Percentiles rank a stretch among this genome's conserved stretches.
Conservation (phyloP, 2,329 filamentous ascomycete species). For the Fragosphaeria purpurea region DNA sequence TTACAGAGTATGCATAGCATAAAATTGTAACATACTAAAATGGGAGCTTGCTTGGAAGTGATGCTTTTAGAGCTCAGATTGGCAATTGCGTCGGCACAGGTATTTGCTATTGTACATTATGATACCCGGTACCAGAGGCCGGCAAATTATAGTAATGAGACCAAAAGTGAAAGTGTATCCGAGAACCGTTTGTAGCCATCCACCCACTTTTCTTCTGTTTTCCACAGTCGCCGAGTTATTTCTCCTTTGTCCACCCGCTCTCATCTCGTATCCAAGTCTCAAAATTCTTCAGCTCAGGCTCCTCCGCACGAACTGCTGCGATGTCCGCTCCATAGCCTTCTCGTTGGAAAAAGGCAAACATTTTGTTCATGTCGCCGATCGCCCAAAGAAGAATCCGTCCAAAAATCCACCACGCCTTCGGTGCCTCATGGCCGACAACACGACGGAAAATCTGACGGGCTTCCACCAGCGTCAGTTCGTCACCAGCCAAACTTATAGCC, state of each 20-base stretch:
- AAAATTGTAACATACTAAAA: too few relatives aligned
- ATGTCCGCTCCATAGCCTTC: conserved; percentile 32
- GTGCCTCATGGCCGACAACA: conserved; percentile 18
- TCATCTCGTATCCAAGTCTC: conserved; percentile 28
- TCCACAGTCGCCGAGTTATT: not conserved
- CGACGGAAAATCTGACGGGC: conserved; percentile 19
- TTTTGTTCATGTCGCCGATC: conserved; percentile 21
- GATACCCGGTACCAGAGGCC: too few relatives aligned
- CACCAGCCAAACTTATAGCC: conserved; percentile 24
- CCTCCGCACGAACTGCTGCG: conserved; percentile 17
- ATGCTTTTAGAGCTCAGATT: too few relatives aligned
- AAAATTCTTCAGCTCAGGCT: conserved; percentile 24
- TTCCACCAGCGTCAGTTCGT: conserved; percentile 24
- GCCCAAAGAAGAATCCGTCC: conserved; percentile 20
- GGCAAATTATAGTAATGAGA: too few relatives aligned
- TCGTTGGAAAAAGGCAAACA: conserved; percentile 28
- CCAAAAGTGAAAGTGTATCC: too few relatives aligned
- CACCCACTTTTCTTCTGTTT: too few relatives aligned
- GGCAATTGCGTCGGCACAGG: too few relatives aligned
- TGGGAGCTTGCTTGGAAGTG: too few relatives aligned
- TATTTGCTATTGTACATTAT: too few relatives aligned
- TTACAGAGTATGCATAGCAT: too few relatives aligned
- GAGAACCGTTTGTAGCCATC: too few relatives aligned
- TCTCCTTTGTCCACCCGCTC: conserved; percentile 18
- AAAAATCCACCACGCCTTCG: conserved; percentile 22